Evolutionary conservation across 352 stramenopile species (phyloP).

Genomic region (Globisporangium heterothallicum): DNA sequence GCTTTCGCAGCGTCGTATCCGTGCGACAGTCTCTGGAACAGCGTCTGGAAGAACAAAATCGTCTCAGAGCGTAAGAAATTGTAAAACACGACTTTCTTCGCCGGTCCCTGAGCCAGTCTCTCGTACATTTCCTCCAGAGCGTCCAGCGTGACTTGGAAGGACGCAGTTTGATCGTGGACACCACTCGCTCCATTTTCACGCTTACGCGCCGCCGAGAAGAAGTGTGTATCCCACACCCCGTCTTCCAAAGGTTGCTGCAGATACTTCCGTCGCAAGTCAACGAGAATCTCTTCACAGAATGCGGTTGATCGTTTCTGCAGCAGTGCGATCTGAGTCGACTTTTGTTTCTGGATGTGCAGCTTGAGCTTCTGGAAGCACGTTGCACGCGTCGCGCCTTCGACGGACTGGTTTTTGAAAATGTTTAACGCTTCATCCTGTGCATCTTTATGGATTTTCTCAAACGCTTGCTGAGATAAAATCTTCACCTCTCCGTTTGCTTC

Average conservation of each 20-base stretch:
- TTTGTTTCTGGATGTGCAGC: conserved; percentile 57
- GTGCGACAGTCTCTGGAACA: conserved; percentile 36
- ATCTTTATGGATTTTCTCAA: conserved; percentile 68
- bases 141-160: conserved; percentile 36
- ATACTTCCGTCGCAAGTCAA: conserved; percentile 26
- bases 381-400: conserved; percentile 54
- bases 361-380: conserved; percentile 77
- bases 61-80: conserved; percentile 58
- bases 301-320: conserved; percentile 57
- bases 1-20: conserved; percentile 18
- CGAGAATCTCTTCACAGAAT: conserved; percentile 45
- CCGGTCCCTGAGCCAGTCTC: conserved; percentile 43
- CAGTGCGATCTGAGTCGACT: conserved; percentile 38
- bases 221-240: conserved; percentile 33
- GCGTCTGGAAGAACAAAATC: conserved; percentile 40
- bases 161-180: conserved; percentile 1
- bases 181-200: conserved; percentile 2
- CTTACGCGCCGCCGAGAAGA: neutral
- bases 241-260: conserved; percentile 32
- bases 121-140: conserved; percentile 57
- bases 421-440: conserved; percentile 63
- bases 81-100: conserved; percentile 65
- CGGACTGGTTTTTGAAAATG: conserved; percentile 62
- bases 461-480: conserved; percentile 62
- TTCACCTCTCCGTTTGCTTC: conserved; percentile 17